These are phyloP conservation scores for Williopsis jadinii DNA, from an alignment of 1,139 yeast species.

Conservation along the genomic window DNA sequence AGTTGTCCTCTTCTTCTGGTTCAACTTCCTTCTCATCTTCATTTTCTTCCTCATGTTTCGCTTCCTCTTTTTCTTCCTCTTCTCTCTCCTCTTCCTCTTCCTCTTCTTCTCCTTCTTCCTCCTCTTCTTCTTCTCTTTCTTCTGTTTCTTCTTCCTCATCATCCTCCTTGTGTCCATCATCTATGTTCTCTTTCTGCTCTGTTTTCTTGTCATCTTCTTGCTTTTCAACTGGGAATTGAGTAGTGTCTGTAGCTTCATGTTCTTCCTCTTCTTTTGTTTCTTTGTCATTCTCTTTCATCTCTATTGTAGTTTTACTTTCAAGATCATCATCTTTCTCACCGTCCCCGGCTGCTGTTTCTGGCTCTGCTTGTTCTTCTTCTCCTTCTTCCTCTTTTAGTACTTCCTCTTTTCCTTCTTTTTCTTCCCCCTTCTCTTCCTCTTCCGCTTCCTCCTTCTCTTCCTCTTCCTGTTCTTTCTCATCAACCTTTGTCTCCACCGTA, in stretches of 20 bases:
- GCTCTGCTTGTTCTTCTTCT: constrained; percentile 1
- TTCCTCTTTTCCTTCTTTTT: neutral
- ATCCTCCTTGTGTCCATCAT: constrained; percentile 23
- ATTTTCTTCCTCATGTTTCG: constrained; percentile 10
- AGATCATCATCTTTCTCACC: constrained; percentile 1
- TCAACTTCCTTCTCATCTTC: constrained; percentile 15
- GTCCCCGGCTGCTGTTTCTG: constrained; percentile 1
- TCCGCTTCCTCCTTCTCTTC: neutral
- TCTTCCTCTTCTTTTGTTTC: constrained; percentile 1
- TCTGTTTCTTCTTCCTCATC: constrained; percentile 13
- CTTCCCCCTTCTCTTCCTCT: neutral
- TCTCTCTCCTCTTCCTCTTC: constrained; percentile 6
- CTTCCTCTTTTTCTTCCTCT: constrained; percentile 8
- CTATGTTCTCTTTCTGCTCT: constrained; percentile 4
- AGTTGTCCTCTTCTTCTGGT: constrained; percentile 9
- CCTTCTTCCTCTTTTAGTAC: neutral
- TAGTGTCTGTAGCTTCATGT: constrained; percentile 3
- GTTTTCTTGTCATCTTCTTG: constrained; percentile 13
- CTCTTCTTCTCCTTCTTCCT: constrained; percentile 4
- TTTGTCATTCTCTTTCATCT: constrained; percentile 1
- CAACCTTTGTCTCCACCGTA: neutral
- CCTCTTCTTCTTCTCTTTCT: constrained; percentile 7
- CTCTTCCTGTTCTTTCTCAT: neutral
- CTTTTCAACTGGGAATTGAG: constrained; percentile 6
- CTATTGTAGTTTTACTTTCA: neutral